Conservation (phyloP, 306 rosid species). For the Castanea mollissima region DNA sequence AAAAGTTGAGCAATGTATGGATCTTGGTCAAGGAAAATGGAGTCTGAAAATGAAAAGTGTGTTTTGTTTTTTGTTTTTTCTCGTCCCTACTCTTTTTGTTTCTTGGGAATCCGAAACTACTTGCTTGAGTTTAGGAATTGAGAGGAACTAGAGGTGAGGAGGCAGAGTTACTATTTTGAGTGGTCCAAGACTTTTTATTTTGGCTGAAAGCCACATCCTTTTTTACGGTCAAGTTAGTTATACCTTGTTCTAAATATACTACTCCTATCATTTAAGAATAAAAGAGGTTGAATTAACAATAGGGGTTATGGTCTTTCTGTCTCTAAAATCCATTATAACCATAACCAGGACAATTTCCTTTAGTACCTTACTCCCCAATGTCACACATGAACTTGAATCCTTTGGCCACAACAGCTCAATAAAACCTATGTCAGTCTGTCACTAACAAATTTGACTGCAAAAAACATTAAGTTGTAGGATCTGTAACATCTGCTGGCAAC, state of each 20-base stretch:
- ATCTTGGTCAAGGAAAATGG: constrained; percentile 12
- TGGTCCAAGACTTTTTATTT: constrained; percentile 18
- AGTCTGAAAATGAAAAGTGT: neutral
- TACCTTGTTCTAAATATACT: neutral
- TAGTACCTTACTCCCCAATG: neutral
- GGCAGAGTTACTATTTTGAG: constrained; percentile 19
- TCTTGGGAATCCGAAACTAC: constrained; percentile 26
- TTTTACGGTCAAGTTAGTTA: constrained; percentile 19
- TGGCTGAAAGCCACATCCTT: constrained; percentile 17
- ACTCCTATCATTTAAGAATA: neutral
- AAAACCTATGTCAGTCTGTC: too few species aligned
- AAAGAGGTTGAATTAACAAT: neutral
- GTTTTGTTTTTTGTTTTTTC: neutral
- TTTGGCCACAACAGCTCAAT: neutral
- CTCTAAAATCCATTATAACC: neutral
- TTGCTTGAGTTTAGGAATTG: constrained; percentile 57
- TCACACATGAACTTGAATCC: neutral
- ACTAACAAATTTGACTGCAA: too few species aligned
- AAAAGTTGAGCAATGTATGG: constrained; percentile 16
- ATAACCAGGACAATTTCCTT: neutral
- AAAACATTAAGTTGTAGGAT: too few species aligned
- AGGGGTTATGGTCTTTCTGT: neutral
- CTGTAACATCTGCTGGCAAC: too few species aligned
- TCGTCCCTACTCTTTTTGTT: neutral
- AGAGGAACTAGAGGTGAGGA: constrained; percentile 30